Evolutionary conservation across 805 yeast species (phyloP), one percentile per base, ranked within the genome.

Genomic region (Candida incommunis): DNA sequence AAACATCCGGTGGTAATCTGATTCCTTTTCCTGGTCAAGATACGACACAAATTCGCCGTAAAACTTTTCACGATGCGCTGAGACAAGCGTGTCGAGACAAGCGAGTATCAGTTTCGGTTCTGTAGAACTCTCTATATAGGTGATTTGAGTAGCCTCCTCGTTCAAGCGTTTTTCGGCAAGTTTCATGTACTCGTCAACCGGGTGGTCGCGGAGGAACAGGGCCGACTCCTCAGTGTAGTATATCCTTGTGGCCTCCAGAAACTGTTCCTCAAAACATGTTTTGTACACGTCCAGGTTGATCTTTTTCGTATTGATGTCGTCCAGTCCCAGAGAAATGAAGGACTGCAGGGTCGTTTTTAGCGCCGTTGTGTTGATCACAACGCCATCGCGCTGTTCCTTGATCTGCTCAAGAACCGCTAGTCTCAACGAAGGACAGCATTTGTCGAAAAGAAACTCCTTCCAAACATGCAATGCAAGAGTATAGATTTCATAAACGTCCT

Each of bases 401-500:
- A 94, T 80, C 58, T 82, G 80, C 25, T 73, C 76, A 61, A 90
- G 71, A 24, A 90, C 77, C 56, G 90, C 90, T 16, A 62, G 61
- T 51, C 86, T 76, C 45, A 94, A 69, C 4, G 57, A 58, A 3
- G 71, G 71, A 41, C 76, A 70, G 56, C 86, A 75, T 22, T 75
- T 72, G 50, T 74, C 72, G 62, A 92, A 90, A 75, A 92, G 73
- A 48, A 77, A 75, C 48, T 78, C 76, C 57, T 82, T 80, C 99
- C 99, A 92, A 42, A 84, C 80, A 52, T 87, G 71, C 44, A 90
- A 67, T 43, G 95, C 82, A 51, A 92, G 69, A 3, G 96, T 86
- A 59, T 87, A 80, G 21, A 94, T 94, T 62, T 92, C 98, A 62
- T 78, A 86, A 41, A 92, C 79, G 56, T 85, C 87, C 51, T 87